Percentiles rank a stretch among this genome's conserved stretches.
Conservation (phyloP, 2,329 filamentous ascomycete species). For the Xylariomycetidae sp. region DNA sequence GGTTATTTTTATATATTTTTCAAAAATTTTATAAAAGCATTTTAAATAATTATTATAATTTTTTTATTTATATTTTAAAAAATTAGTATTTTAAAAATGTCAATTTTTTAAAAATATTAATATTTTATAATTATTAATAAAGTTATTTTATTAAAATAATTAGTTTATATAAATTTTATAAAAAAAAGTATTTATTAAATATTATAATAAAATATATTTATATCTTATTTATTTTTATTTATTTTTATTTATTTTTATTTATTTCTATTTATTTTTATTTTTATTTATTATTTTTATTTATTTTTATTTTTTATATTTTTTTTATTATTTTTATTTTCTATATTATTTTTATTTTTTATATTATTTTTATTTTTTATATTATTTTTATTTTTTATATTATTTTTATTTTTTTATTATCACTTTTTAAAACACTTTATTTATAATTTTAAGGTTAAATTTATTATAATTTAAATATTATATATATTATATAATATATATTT, state of each 20-base stretch:
- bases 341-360: not conserved
- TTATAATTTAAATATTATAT: no score
- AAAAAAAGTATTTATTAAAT: constrained; percentile 2
- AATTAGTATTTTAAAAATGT: constrained; percentile 6
- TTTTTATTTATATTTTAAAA: constrained; percentile 2
- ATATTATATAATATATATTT: no score
- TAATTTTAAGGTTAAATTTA: no score
- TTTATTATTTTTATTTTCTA: constrained; percentile 4
- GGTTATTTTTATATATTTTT: constrained; percentile 3
- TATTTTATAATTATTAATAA: constrained; percentile 4
- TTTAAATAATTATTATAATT: constrained; percentile 3
- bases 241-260: constrained; percentile 2
- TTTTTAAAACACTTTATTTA: not conserved
- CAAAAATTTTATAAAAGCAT: constrained; percentile 5
- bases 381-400: constrained; percentile 4
- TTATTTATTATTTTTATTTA: constrained; percentile 1
- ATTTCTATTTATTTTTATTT: constrained; percentile 3
- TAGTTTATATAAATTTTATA: constrained; percentile 5
- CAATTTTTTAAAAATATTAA: no score
- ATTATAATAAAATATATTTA: constrained; percentile 2
- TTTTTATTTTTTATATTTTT: constrained; percentile 3
- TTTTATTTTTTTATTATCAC: constrained; percentile 4
- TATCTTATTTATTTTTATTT: constrained; percentile 3
- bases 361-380: constrained; percentile 4
- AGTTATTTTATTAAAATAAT: constrained; percentile 5